phyloP scores from a whole-genome alignment of 1,139 yeast species.

The Geotrichum aggregatum region DNA sequence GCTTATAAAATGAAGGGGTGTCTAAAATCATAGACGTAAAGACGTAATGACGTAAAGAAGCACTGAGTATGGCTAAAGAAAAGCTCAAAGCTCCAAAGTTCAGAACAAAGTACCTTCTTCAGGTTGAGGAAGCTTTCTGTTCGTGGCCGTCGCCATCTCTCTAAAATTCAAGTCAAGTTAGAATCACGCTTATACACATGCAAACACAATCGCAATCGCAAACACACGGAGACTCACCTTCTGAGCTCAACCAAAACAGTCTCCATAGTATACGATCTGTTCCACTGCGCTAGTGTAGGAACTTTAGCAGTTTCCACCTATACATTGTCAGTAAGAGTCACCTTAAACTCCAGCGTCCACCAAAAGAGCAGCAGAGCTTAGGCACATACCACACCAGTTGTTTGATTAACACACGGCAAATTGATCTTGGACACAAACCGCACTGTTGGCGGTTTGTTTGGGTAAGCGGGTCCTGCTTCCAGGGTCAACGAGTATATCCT shows the following conservation, averaged over 20 bases:
- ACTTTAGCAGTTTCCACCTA: conserved; percentile 52
- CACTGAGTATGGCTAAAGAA: background rate
- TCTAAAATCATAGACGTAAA: too few relatives aligned
- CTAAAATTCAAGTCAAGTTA: too few relatives aligned
- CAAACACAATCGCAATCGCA: too few relatives aligned
- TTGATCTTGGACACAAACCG: conserved; percentile 78
- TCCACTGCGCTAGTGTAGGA: conserved; percentile 78
- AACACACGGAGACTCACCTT: too few relatives aligned
- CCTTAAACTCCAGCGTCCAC: too few relatives aligned
- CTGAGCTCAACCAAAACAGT: conserved; percentile 82
- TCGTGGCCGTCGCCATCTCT: conserved; percentile 79
- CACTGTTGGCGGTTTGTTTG: conserved; percentile 82
- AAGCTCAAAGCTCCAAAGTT: conserved; percentile 3
- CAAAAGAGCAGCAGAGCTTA: background rate
- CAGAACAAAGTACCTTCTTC: conserved; percentile 75
- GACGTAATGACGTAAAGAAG: too few relatives aligned
- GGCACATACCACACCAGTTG: conserved; percentile 51
- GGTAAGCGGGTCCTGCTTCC: conserved; percentile 79
- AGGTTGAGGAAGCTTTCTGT: conserved; percentile 87
- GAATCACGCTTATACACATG: too few relatives aligned
- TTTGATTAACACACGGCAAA: conserved; percentile 76
- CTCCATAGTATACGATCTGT: conserved; percentile 85
- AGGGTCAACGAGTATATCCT: conserved; percentile 81
- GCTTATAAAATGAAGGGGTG: too few relatives aligned
- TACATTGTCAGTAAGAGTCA: background rate